Percentiles rank a stretch among this genome's conserved stretches.
Conservation (phyloP, 441 rosid genomes). For the Populus hybrid region DNA sequence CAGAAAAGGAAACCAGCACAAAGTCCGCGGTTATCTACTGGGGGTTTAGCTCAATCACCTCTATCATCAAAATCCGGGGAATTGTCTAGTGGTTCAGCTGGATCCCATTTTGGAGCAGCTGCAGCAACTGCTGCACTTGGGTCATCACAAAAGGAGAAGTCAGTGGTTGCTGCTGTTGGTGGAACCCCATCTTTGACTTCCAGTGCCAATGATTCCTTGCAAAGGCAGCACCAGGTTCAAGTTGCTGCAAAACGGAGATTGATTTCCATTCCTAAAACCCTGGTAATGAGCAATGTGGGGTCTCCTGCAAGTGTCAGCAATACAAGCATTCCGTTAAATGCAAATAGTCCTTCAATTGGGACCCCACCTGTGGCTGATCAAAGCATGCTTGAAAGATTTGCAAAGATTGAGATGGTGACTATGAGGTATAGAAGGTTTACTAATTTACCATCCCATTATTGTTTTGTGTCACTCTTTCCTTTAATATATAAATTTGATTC, state of each 20-base stretch:
- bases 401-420: slow-evolving; percentile 73
- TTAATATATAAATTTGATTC: background rate
- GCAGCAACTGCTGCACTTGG: slow-evolving; percentile 37
- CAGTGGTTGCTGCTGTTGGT: slow-evolving; percentile 35
- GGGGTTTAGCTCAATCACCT: slow-evolving; percentile 81
- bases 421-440: slow-evolving; percentile 48
- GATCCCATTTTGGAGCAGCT: slow-evolving; percentile 60
- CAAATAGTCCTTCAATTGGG: slow-evolving; percentile 82
- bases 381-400: slow-evolving; percentile 66
- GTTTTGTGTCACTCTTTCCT: slow-evolving; percentile 1
- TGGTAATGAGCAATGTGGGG: slow-evolving; percentile 73
- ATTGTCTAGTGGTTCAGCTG: slow-evolving; percentile 86
- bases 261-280: slow-evolving; percentile 70
- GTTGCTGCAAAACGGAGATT: slow-evolving; percentile 64
- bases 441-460: background rate
- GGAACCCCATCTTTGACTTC: slow-evolving; percentile 60
- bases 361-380: slow-evolving; percentile 67
- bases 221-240: slow-evolving; percentile 70
- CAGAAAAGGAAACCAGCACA: slow-evolving; percentile 72
- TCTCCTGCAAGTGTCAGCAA: slow-evolving; percentile 93
- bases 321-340: slow-evolving; percentile 56
- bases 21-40: slow-evolving; percentile 82
- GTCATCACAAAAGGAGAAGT: slow-evolving; percentile 75
- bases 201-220: slow-evolving; percentile 76
- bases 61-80: slow-evolving; percentile 97